Evolutionary conservation across 108 stramenopile species (phyloP).

Genomic region (Mayamaea pseudoterrestris): DNA sequence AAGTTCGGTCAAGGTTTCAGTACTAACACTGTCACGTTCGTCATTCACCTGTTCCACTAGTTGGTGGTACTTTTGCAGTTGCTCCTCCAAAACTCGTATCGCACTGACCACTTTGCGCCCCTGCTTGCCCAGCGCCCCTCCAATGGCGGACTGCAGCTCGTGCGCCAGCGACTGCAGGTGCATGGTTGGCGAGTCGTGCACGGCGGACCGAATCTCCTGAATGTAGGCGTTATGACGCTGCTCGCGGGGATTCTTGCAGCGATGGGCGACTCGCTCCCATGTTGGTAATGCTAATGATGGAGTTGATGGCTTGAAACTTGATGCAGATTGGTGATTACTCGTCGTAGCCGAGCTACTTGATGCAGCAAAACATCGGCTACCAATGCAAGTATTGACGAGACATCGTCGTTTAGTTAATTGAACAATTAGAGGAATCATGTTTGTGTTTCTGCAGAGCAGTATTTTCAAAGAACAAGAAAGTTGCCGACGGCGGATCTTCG

Average conservation of each 20-base stretch:
- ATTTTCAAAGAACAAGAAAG: no score
- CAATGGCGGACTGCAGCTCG: conserved; percentile 66
- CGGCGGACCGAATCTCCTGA: conserved; percentile 51
- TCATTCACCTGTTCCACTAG: conserved; percentile 1
- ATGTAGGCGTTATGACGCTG: conserved; percentile 38
- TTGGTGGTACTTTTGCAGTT: neutral
- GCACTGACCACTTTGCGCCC: conserved; percentile 46
- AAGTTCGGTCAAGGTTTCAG: conserved; percentile 10
- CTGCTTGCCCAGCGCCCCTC: conserved; percentile 67
- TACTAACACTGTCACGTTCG: conserved; percentile 1
- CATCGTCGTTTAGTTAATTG: no score
- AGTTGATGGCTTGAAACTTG: no score
- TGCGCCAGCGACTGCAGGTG: conserved; percentile 76
- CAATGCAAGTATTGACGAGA: no score
- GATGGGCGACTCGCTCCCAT: conserved; percentile 56
- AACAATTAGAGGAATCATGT: no score
- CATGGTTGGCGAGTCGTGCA: conserved; percentile 51
- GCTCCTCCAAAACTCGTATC: conserved; percentile 36
- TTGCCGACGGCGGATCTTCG: no score
- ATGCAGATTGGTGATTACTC: no score
- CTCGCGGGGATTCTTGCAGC: conserved; percentile 52
- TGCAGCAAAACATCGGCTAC: no score
- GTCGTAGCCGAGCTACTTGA: no score
- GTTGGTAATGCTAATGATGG: no score
- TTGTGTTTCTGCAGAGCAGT: no score